Percentiles rank a stretch among this genome's conserved stretches.
Evolutionary conservation across 2,329 filamentous ascomycete genomes (phyloP).

Genomic region (Colletotrichum phormii): DNA sequence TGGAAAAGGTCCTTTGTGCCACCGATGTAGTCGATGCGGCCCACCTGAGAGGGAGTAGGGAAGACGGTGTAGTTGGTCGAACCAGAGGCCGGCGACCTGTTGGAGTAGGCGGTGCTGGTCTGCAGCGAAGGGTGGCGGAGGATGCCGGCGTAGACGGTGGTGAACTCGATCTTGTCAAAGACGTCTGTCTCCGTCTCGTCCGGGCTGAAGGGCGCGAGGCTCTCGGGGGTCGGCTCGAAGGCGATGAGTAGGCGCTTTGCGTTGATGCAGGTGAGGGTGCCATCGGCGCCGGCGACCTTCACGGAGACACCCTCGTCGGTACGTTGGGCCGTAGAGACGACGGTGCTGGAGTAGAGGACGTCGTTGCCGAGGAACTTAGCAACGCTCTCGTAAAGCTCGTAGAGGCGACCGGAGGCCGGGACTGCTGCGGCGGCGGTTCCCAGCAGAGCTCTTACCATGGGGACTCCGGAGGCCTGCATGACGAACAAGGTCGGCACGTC

Average conservation of each 20-base stretch:
- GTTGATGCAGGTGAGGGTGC: constrained; percentile 36
- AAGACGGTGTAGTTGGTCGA: constrained; percentile 41
- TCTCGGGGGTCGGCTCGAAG: constrained; percentile 39
- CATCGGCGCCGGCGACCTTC: constrained; percentile 14
- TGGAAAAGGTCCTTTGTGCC: constrained; percentile 45
- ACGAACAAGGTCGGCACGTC: constrained; percentile 37
- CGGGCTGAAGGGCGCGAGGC: constrained; percentile 37
- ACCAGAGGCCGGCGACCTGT: constrained; percentile 37
- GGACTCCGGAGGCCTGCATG: constrained; percentile 34
- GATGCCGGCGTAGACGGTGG: constrained; percentile 42
- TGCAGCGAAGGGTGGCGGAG: constrained; percentile 41
- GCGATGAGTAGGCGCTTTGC: constrained; percentile 42
- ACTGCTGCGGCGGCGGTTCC: constrained; percentile 36
- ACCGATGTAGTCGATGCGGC: constrained; percentile 46
- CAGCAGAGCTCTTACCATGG: constrained; percentile 41
- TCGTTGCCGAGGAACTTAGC: constrained; percentile 37
- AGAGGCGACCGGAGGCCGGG: constrained; percentile 38
- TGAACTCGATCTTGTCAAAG: constrained; percentile 38
- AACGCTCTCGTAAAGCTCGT: constrained; percentile 38
- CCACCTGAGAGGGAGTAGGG: constrained; percentile 39
- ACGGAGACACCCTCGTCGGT: constrained; percentile 35
- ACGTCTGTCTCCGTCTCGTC: constrained; percentile 38
- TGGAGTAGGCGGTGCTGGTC: constrained; percentile 37
- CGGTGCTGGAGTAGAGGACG: constrained; percentile 41
- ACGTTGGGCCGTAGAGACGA: constrained; percentile 29